These are phyloP conservation scores for Acanthamoeba culbertsoni DNA, from an alignment of 208 protist species.

Conservation along the genomic window DNA sequence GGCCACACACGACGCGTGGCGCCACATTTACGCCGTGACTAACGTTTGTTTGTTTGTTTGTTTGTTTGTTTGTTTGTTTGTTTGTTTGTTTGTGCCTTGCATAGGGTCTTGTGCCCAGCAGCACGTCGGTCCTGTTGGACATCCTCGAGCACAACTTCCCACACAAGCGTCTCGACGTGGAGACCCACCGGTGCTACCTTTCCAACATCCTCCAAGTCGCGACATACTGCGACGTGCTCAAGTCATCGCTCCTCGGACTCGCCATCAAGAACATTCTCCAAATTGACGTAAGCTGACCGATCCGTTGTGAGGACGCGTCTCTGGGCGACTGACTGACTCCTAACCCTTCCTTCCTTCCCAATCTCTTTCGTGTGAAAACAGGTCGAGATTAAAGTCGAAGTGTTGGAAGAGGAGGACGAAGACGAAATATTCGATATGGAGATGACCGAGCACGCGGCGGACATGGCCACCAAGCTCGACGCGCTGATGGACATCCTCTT, in stretches of 20 bases:
- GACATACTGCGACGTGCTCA: constrained; percentile 7
- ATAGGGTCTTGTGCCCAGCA: constrained; percentile 42
- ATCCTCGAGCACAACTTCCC: constrained; percentile 47
- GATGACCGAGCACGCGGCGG: constrained; percentile 19
- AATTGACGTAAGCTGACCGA: constrained; percentile 50
- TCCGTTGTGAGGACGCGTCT: not conserved
- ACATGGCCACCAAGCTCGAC: constrained; percentile 60
- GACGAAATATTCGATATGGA: constrained; percentile 42
- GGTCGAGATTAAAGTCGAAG: constrained; percentile 50
- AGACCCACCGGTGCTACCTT: constrained; percentile 47
- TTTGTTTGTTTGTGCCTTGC: not conserved
- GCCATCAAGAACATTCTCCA: constrained; percentile 52
- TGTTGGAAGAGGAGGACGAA: constrained; percentile 28
- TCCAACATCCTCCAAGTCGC: not conserved
- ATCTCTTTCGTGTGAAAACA: not conserved
- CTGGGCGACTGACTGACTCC: not conserved
- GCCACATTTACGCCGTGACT: too few species aligned
- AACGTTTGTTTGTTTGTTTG: not conserved
- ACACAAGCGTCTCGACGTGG: constrained; percentile 50
- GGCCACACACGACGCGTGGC: too few species aligned
- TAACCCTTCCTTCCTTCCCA: not conserved
- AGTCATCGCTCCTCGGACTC: not conserved
- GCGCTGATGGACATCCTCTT: constrained; percentile 57
- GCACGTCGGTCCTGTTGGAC: constrained; percentile 16
- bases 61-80: too few species aligned